phyloP scores from a whole-genome alignment of 768 basidiomycete genomes.

The Hygrophorus russula region DNA sequence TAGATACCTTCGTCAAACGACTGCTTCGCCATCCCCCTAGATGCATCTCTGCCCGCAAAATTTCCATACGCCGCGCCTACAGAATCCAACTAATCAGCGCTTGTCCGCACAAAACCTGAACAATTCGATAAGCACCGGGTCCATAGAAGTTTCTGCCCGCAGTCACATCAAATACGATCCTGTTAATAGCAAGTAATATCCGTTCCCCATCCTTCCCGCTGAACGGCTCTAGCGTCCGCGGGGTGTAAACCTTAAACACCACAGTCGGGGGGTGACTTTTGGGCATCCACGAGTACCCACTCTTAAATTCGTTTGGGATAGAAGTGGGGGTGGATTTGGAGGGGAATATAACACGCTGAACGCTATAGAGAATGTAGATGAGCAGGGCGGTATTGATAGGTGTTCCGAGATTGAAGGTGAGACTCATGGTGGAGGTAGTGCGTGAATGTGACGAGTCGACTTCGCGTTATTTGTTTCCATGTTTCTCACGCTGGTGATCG shows the following conservation, averaged over 20 bases:
- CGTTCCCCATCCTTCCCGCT: slow-evolving; percentile 52
- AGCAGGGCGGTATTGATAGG: slow-evolving; percentile 74
- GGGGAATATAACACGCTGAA: slow-evolving; percentile 67
- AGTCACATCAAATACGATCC: slow-evolving; percentile 89
- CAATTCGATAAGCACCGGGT: slow-evolving; percentile 51
- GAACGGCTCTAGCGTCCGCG: slow-evolving; percentile 61
- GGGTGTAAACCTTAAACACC: slow-evolving; percentile 68
- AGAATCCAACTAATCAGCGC: neutral
- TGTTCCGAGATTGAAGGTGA: slow-evolving; percentile 45
- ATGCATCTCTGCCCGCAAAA: slow-evolving; percentile 95
- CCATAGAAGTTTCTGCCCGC: slow-evolving; percentile 89
- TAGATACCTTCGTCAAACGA: slow-evolving; percentile 81
- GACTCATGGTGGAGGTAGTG: slow-evolving; percentile 19
- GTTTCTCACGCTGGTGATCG: no score
- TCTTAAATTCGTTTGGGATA: slow-evolving; percentile 62
- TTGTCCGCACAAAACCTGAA: neutral
- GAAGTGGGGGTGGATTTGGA: slow-evolving; percentile 35
- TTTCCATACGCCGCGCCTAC: slow-evolving; percentile 94
- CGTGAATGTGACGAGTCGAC: no score
- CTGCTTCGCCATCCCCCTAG: slow-evolving; percentile 95
- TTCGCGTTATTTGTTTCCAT: no score
- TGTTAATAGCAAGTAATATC: slow-evolving; percentile 80
- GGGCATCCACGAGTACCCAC: slow-evolving; percentile 90
- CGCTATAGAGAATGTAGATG: slow-evolving; percentile 67
- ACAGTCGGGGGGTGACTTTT: slow-evolving; percentile 69